Evolutionary conservation across 1,284 basidiomycete species (phyloP).

Genomic region (Austroboletus novae-zelandiae): DNA sequence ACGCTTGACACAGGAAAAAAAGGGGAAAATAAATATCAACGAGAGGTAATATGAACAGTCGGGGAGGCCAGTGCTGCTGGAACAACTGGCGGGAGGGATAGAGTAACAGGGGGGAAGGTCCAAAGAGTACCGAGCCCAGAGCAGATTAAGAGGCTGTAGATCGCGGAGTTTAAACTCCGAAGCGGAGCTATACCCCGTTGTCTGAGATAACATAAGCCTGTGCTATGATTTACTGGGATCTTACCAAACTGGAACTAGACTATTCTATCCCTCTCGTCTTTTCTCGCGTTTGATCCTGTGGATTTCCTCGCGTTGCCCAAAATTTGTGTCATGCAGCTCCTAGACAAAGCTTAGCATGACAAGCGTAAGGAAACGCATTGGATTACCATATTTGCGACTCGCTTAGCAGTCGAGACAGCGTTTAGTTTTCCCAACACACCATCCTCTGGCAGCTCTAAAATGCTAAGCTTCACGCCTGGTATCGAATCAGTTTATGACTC

Average conservation of each 20-base stretch:
- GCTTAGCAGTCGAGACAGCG: conserved; percentile 86
- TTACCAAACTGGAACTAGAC: conserved; percentile 6
- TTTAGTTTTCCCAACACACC: conserved; percentile 87
- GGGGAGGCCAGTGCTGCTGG: neutral
- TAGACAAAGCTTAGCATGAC: conserved; percentile 33
- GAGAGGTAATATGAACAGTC: neutral
- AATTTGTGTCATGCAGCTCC: conserved; percentile 90
- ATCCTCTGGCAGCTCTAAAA: conserved; percentile 77
- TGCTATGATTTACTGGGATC: neutral
- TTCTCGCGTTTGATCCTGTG: conserved; percentile 63
- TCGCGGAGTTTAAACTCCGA: conserved; percentile 19
- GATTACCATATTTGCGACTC: conserved; percentile 89
- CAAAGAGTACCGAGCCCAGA: neutral
- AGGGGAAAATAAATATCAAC: neutral
- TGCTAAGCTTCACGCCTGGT: conserved; percentile 70
- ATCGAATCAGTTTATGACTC: neutral
- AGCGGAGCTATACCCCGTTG: conserved; percentile 18
- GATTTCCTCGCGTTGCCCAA: conserved; percentile 86
- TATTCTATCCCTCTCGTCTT: conserved; percentile 17
- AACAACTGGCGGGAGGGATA: conserved; percentile 1
- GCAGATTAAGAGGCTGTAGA: conserved; percentile 9
- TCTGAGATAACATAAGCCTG: neutral
- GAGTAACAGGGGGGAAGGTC: conserved; percentile 23
- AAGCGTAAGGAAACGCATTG: neutral
- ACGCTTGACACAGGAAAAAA: neutral